Conservation (phyloP, 1,139 yeast species). For the Geotrichum citri-aurantii region DNA sequence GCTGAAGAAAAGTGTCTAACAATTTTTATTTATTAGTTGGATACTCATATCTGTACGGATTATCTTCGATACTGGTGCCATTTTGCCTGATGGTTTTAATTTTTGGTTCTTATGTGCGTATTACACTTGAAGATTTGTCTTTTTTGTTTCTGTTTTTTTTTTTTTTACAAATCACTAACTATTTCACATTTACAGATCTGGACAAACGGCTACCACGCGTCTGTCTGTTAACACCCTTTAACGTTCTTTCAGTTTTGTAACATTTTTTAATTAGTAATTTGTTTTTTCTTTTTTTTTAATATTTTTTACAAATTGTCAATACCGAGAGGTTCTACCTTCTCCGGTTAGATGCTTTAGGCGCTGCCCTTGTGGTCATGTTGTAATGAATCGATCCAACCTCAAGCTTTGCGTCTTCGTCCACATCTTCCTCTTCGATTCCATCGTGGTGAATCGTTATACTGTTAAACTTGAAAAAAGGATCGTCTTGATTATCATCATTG, state of each 20-base stretch:
- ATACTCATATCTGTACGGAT: conserved; percentile 41
- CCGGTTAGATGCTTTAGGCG: neutral
- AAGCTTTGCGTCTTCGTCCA: neutral
- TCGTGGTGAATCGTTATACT: conserved; percentile 83
- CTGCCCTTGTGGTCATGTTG: neutral
- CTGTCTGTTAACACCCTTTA: conserved; percentile 1
- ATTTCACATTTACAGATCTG: conserved; percentile 3
- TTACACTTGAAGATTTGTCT: too few relatives aligned
- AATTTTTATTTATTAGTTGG: conserved; percentile 1
- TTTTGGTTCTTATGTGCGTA: conserved; percentile 40
- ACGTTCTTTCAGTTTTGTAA: neutral
- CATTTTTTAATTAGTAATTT: neutral
- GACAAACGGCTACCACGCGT: conserved; percentile 10
- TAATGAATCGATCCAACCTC: conserved; percentile 1
- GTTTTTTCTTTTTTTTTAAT: neutral
- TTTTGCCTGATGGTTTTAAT: conserved; percentile 40
- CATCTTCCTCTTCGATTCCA: conserved; percentile 22
- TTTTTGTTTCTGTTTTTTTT: neutral
- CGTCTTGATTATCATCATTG: conserved; percentile 40
- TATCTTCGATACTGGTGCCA: conserved; percentile 35
- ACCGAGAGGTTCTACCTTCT: neutral
- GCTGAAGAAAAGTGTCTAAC: neutral
- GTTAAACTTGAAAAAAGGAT: conserved; percentile 83
- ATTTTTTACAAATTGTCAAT: neutral
- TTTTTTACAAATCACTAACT: neutral